Conservation (phyloP, 257 asterid species). For the Plectranthus barbatus region DNA sequence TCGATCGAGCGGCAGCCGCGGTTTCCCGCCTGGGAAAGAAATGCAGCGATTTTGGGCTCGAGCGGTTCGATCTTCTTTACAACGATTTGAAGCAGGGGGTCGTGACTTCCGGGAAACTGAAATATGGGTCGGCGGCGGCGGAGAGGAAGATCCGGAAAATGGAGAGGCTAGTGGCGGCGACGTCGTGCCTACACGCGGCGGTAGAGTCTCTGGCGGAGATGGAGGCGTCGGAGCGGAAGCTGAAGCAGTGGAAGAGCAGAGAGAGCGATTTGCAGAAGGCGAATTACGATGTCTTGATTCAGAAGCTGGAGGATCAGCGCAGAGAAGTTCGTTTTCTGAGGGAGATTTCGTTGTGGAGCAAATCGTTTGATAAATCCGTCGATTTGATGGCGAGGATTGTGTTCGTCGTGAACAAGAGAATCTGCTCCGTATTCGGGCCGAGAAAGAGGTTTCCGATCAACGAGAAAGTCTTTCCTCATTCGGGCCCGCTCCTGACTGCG, state of each 20-base stretch:
- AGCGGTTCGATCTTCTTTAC: constrained; percentile 41
- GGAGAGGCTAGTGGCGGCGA: constrained; percentile 44
- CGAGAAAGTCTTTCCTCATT: constrained; percentile 30
- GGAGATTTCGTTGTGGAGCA: constrained; percentile 57
- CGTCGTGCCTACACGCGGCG: constrained; percentile 41
- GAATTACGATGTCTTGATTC: constrained; percentile 26
- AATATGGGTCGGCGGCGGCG: constrained; percentile 39
- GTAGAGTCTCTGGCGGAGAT: constrained; percentile 45
- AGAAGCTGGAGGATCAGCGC: constrained; percentile 50
- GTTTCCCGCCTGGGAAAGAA: constrained; percentile 60
- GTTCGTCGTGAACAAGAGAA: constrained; percentile 35
- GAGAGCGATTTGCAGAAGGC: constrained; percentile 21
- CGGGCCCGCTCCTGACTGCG: constrained; percentile 35
- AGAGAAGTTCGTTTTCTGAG: constrained; percentile 38
- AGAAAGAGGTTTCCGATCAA: constrained; percentile 6
- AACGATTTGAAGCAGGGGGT: constrained; percentile 49
- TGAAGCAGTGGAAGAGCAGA: constrained; percentile 30
- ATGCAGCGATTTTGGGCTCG: constrained; percentile 48
- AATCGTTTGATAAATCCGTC: constrained; percentile 53
- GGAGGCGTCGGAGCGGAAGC: constrained; percentile 45
- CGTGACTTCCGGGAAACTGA: constrained; percentile 26
- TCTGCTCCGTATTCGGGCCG: constrained; percentile 45
- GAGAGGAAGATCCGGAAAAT: constrained; percentile 42
- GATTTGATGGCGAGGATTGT: constrained; percentile 51
- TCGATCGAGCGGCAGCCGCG: constrained; percentile 45